phyloP scores from a whole-genome alignment of 441 rosid genomes.

The Manihot esculenta region DNA sequence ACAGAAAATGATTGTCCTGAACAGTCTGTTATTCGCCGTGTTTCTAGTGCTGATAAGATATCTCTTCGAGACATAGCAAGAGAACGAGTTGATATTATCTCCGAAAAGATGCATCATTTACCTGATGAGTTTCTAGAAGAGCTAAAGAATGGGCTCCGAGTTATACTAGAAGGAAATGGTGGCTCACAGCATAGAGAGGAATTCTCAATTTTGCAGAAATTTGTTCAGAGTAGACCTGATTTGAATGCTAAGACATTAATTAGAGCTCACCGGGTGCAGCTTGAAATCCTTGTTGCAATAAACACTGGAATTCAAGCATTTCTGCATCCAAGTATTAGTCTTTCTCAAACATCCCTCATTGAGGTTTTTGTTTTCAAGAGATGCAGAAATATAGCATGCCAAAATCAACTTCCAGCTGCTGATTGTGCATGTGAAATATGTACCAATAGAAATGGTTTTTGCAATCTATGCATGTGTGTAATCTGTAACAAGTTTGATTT shows the following conservation, averaged over 20 bases:
- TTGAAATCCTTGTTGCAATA: conserved; percentile 86
- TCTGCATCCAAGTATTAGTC: conserved; percentile 83
- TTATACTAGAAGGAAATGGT: conserved; percentile 79
- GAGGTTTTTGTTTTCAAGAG: conserved; percentile 89
- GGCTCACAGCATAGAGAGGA: conserved; percentile 81
- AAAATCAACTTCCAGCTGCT: conserved; percentile 86
- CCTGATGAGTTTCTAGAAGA: conserved; percentile 83
- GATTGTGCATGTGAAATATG: conserved; percentile 87
- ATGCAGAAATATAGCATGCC: conserved; percentile 93
- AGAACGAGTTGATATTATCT: conserved; percentile 71
- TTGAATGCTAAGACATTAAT: conserved; percentile 76
- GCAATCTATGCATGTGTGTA: conserved; percentile 97
- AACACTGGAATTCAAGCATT: conserved; percentile 95
- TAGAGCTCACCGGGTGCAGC: conserved; percentile 81
- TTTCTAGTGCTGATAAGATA: conserved; percentile 68
- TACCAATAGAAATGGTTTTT: conserved; percentile 79
- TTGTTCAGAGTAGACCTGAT: conserved; percentile 77
- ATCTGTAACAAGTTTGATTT: conserved; percentile 97
- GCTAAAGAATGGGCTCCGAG: conserved; percentile 71
- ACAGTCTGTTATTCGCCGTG: conserved; percentile 60
- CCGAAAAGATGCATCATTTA: conserved; percentile 69
- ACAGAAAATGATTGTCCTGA: conserved; percentile 60
- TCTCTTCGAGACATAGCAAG: conserved; percentile 77
- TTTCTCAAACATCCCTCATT: conserved; percentile 82
- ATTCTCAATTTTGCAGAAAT: conserved; percentile 68